Evolutionary conservation across 768 basidiomycete genomes (phyloP), one percentile per base, ranked within the genome.

Genomic region (Mycena venus): DNA sequence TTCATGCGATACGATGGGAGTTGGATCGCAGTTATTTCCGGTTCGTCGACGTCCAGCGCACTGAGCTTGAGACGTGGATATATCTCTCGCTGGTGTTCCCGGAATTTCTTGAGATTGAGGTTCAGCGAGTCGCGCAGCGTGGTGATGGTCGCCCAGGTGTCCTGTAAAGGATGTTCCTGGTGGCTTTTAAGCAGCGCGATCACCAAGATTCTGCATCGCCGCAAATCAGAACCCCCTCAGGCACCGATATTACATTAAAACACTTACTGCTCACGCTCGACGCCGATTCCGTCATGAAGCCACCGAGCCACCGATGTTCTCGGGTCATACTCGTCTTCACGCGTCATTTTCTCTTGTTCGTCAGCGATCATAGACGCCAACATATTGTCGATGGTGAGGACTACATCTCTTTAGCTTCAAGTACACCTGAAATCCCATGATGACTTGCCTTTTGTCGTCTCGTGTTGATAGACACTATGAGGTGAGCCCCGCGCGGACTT

Each of bases 1-100:
- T 53, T 66, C 53, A 67, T 73, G 15, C 71, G 63, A 42, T 61
- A 73, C 10, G 71, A 73, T 2, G 71, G 71, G 19, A 73, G 71
- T 21, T 72, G 71, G 29, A 72, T 59, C 2, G 71, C 63, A 2
- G 71, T 72, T 25, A 72, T 32, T 40, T 72, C 71, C 1, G 71
- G 71, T 58, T 73, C 71, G 29, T 73, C 58, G 3, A 34, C 56
- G 34, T 73, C 71, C 21, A 67, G 64, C 42, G 58, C 71, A 38
- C 64, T 67, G 19, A 73, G 71, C 34, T 23, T 61, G 4, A 67
- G 65, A 25, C 36, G 71, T 3, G 65, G 71, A 36, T 73, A 67
- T 44, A 73, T 67, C n/a, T n/a, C 44, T 14, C 44, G 29, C 58
- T 67, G 71, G 6, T 58, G 32, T 40, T 73, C 64, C 8, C 71